Percentiles rank a stretch among this genome's conserved stretches.
These are phyloP conservation scores for Eimeria maxima DNA, from an alignment of 169 alveolate genomes.

Conservation along the genomic window DNA sequence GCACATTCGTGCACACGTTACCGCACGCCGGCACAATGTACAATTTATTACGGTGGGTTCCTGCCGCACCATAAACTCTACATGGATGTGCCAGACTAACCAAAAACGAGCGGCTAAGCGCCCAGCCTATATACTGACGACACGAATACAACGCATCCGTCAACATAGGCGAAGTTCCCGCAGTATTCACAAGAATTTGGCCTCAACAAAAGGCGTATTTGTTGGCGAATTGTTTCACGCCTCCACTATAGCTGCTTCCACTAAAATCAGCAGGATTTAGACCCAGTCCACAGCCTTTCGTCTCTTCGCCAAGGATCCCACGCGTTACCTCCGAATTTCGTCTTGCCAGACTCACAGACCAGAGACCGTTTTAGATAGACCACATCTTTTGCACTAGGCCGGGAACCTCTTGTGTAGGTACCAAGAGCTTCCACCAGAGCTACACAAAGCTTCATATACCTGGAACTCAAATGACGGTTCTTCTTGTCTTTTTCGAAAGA, in stretches of 20 bases:
- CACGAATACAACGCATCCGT: not conserved
- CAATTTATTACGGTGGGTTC: not conserved
- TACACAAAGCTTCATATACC: not conserved
- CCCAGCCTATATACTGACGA: not conserved
- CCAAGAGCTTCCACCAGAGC: not conserved
- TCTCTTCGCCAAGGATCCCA: slow-evolving; percentile 47
- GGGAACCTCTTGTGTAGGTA: not conserved
- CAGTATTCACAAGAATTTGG: not conserved
- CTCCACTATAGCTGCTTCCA: not conserved
- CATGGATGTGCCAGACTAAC: not conserved
- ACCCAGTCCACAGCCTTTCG: not conserved
- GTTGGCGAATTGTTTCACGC: not conserved
- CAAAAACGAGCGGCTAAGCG: not conserved
- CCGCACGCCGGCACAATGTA: not conserved
- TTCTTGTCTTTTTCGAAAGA: not conserved
- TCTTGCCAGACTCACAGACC: slow-evolving; percentile 4
- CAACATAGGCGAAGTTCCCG: not conserved
- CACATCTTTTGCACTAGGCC: not conserved
- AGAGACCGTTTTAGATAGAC: slow-evolving; percentile 1
- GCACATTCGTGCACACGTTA: not conserved
- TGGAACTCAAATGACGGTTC: not conserved
- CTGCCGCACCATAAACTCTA: not conserved
- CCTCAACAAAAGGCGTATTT: not conserved
- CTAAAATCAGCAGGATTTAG: not conserved
- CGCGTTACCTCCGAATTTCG: too few species aligned